These are phyloP conservation scores for Didymella pomorum DNA, from an alignment of 2,329 filamentous ascomycete genomes.

Conservation along the genomic window DNA sequence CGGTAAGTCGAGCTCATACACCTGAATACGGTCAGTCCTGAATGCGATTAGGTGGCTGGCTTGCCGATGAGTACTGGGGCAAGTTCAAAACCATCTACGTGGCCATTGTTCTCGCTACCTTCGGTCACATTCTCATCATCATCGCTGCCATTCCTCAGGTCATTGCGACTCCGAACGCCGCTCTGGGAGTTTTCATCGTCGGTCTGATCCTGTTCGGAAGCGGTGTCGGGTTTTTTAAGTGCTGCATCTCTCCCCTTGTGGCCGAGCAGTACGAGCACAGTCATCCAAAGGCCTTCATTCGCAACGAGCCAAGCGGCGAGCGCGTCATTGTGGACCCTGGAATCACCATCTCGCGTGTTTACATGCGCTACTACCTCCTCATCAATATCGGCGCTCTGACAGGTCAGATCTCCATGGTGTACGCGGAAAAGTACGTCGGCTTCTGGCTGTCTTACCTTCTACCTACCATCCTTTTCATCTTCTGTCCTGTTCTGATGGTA, in stretches of 20 bases:
- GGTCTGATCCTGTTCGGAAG: constrained; percentile 55
- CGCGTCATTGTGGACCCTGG: constrained; percentile 74
- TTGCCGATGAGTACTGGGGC: constrained; percentile 67
- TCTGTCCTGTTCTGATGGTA: constrained; percentile 66
- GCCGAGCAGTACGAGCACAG: constrained; percentile 72
- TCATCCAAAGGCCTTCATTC: constrained; percentile 58
- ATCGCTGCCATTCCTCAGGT: constrained; percentile 60
- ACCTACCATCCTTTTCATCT: constrained; percentile 68
- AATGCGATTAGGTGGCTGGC: constrained; percentile 62
- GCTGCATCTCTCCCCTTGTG: constrained; percentile 64
- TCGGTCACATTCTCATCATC: constrained; percentile 62
- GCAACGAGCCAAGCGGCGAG: constrained; percentile 63
- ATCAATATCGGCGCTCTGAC: constrained; percentile 72
- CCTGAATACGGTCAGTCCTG: constrained; percentile 19
- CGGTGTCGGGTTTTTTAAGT: constrained; percentile 55
- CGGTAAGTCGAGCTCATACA: constrained; percentile 24
- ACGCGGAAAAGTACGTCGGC: constrained; percentile 75
- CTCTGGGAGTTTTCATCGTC: constrained; percentile 59
- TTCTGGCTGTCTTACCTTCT: constrained; percentile 76
- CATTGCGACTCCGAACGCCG: constrained; percentile 44
- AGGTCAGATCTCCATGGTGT: constrained; percentile 73
- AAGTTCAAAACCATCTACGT: constrained; percentile 66
- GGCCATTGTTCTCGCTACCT: constrained; percentile 65
- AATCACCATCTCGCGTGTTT: constrained; percentile 70
- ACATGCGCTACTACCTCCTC: constrained; percentile 74